Conservation (phyloP, 108 stramenopile genomes). For the Thalassiosira profunda region DNA sequence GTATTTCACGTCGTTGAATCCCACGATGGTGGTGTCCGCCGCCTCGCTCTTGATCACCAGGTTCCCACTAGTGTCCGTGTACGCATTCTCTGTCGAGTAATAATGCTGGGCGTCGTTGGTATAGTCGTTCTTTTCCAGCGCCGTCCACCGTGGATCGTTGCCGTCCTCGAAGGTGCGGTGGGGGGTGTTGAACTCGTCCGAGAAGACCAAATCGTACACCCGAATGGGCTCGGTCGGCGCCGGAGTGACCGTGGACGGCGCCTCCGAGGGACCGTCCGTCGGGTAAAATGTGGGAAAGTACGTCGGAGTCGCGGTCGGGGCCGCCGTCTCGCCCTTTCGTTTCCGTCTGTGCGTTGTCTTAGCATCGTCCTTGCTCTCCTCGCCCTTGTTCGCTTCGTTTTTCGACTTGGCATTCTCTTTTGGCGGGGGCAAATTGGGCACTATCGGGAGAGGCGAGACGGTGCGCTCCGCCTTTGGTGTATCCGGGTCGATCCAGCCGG, state of each 20-base stretch:
- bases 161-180: constrained; percentile 92
- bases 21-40: constrained; percentile 78
- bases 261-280: background rate
- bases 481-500: constrained; percentile 96
- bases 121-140: constrained; percentile 98
- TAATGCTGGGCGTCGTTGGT: constrained; percentile 97
- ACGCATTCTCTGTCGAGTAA: constrained; percentile 81
- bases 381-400: background rate
- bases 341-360: constrained; percentile 1
- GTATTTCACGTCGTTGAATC: constrained; percentile 79
- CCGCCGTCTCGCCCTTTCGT: no score
- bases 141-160: constrained; percentile 95
- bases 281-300: constrained; percentile 28
- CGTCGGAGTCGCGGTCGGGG: constrained; percentile 40
- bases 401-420: background rate
- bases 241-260: constrained; percentile 4
- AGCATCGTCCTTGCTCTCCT: constrained; percentile 6
- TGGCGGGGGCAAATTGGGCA: constrained; percentile 4
- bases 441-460: constrained; percentile 7
- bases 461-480: constrained; percentile 73
- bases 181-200: constrained; percentile 93
- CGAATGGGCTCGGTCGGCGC: constrained; percentile 44
- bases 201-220: constrained; percentile 84
- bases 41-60: constrained; percentile 88
- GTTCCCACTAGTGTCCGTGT: constrained; percentile 74